A percentile compares a stretch with the other conserved stretches of the same genome.
phyloP scores from a whole-genome alignment of 306 rosid species.

The Arachis hypogaea region DNA sequence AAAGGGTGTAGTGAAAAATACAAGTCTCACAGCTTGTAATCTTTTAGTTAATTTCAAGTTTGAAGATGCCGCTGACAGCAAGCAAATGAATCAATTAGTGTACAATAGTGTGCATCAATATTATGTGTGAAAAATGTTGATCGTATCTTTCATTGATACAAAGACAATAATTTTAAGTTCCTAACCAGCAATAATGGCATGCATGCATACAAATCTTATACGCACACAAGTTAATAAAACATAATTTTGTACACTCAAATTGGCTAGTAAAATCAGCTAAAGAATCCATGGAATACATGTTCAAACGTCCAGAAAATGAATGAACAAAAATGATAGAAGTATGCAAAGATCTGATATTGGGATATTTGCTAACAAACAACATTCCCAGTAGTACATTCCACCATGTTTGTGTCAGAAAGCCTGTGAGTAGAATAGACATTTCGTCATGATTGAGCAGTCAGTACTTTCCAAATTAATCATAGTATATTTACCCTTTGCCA shows the following conservation, averaged over 20 bases:
- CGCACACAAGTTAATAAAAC: background rate
- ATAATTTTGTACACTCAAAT: background rate
- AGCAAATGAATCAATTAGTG: background rate
- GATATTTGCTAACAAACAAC: background rate
- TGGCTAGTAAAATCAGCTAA: background rate
- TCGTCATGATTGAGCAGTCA: background rate
- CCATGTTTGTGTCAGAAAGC: background rate
- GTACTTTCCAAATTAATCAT: background rate
- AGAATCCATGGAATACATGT: background rate
- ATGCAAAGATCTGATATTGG: background rate
- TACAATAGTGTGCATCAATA: background rate
- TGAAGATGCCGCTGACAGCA: background rate
- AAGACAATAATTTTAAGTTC: background rate
- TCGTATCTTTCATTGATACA: background rate
- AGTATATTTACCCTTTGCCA: background rate
- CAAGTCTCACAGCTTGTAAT: background rate
- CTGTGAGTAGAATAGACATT: background rate
- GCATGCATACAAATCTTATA: background rate
- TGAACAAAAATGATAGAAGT: background rate
- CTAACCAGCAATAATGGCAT: background rate
- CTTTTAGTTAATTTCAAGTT: background rate
- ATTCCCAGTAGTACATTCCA: background rate
- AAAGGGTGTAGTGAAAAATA: background rate
- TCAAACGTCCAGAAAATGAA: background rate
- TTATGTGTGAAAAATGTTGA: background rate